A percentile compares a stretch with the other conserved stretches of the same genome.
Conservation (phyloP, 1,284 basidiomycete genomes). For the Cutaneotrichosporon arboriforme region DNA sequence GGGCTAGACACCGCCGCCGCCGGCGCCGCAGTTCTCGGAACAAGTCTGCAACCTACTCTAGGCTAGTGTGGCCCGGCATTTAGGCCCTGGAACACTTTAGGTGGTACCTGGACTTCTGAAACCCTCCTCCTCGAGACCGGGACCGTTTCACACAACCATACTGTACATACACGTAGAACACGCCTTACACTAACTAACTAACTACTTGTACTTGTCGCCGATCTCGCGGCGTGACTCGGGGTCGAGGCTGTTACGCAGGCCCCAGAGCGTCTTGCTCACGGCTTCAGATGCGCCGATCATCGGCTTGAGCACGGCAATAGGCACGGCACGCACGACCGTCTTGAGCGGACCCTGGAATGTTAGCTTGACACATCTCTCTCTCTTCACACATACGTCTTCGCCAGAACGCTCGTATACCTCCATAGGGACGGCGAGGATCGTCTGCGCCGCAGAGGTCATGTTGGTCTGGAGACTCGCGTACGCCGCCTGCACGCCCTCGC, state of each 20-base stretch:
- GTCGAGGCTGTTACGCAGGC: conserved; percentile 82
- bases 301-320: conserved; percentile 90
- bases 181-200: too few species aligned
- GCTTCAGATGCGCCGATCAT: conserved; percentile 97
- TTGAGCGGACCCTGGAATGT: conserved; percentile 71
- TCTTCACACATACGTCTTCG: conserved; percentile 60
- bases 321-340: conserved; percentile 90
- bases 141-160: too few species aligned
- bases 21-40: too few species aligned
- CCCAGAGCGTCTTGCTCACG: conserved; percentile 87
- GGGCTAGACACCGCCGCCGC: too few species aligned
- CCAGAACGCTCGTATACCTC: conserved; percentile 92
- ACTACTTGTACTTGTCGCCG: conserved; percentile 76
- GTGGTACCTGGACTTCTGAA: too few species aligned
- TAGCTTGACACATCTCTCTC: neutral
- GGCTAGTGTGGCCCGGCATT: too few species aligned
- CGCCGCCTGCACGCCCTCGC: conserved; percentile 82
- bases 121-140: too few species aligned
- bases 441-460: conserved; percentile 89
- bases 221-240: conserved; percentile 70
- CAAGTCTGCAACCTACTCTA: too few species aligned
- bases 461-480: conserved; percentile 79
- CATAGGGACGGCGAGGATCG: conserved; percentile 97
- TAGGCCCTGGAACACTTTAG: too few species aligned
- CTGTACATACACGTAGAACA: too few species aligned